Evolutionary conservation across 2,329 filamentous ascomycete species (phyloP).

Genomic region (Calonectria pauciramosa): DNA sequence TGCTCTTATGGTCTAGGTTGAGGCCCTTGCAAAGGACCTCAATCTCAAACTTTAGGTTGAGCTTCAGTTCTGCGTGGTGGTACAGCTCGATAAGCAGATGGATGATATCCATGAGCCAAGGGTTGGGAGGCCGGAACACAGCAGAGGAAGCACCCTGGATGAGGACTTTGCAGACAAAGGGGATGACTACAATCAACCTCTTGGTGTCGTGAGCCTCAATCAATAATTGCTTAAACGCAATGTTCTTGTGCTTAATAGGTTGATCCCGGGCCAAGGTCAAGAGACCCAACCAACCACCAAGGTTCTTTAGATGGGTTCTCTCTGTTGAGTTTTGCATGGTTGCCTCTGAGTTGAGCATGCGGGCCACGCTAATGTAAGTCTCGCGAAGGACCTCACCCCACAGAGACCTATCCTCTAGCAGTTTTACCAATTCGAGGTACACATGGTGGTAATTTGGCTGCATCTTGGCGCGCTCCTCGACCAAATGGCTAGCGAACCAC

Average conservation of each 20-base stretch:
- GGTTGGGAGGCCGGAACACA: constrained; percentile 94
- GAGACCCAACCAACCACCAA: constrained; percentile 93
- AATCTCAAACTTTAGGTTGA: constrained; percentile 98
- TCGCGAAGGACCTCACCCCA: constrained; percentile 94
- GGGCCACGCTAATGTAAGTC: constrained; percentile 88
- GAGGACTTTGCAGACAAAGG: constrained; percentile 97
- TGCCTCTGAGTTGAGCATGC: constrained; percentile 90
- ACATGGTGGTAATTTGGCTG: constrained; percentile 97
- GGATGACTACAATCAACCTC: constrained; percentile 90
- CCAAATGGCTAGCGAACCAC: constrained; percentile 96
- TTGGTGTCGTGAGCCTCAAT: constrained; percentile 96
- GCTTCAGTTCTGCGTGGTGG: constrained; percentile 90
- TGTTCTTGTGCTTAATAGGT: constrained; percentile 95
- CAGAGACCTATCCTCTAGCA: constrained; percentile 82
- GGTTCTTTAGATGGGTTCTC: constrained; percentile 89
- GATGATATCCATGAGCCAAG: constrained; percentile 98
- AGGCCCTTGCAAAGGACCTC: constrained; percentile 96
- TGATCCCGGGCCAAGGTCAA: constrained; percentile 94
- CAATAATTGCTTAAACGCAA: constrained; percentile 95
- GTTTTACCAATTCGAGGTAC: constrained; percentile 89
- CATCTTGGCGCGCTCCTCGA: constrained; percentile 96
- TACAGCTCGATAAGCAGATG: constrained; percentile 93
- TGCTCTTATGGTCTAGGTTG: constrained; percentile 90
- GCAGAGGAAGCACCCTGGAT: constrained; percentile 86
- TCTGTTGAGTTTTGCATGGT: constrained; percentile 89